Evolutionary conservation across 352 stramenopile species (phyloP).

Genomic region (Blastocystis sp.): DNA sequence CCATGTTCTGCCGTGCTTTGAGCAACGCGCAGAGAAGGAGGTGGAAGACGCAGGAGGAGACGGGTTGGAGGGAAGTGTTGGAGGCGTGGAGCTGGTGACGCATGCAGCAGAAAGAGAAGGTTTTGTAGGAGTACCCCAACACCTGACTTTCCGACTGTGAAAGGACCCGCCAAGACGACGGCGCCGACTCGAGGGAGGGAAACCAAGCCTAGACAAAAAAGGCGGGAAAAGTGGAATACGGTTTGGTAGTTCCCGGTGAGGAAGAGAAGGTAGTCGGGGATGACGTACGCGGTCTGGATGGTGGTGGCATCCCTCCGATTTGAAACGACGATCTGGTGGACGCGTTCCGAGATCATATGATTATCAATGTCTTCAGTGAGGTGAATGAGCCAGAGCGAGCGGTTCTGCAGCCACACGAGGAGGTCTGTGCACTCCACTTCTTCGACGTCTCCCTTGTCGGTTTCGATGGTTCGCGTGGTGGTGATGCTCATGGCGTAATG

Average conservation of each 20-base stretch:
- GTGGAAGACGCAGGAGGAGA: slow-evolving; percentile 23
- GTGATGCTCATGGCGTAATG: not conserved
- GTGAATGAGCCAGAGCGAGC: not conserved
- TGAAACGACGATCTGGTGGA: slow-evolving; percentile 29
- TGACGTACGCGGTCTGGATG: slow-evolving; percentile 17
- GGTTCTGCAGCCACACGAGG: not conserved
- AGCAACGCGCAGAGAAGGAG: slow-evolving; percentile 18
- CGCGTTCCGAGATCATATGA: not conserved
- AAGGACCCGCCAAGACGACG: not conserved
- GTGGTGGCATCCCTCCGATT: slow-evolving; percentile 4
- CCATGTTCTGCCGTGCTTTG: not conserved
- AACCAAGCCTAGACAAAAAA: slow-evolving; percentile 15
- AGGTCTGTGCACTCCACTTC: slow-evolving; percentile 25
- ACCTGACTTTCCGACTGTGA: not conserved
- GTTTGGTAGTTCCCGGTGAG: not conserved
- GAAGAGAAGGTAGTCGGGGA: slow-evolving; percentile 46
- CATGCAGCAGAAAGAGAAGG: not conserved
- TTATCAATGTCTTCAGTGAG: slow-evolving; percentile 19
- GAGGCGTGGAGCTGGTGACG: not conserved
- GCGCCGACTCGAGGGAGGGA: not conserved
- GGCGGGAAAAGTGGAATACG: not conserved
- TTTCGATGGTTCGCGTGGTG: not conserved
- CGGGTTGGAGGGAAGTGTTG: not conserved
- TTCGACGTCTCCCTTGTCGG: not conserved
- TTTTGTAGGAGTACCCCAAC: not conserved